Base-by-base conservation (phyloP, 2,329 filamentous ascomycete genomes). In the Taxawa tesnikishii region DNA sequence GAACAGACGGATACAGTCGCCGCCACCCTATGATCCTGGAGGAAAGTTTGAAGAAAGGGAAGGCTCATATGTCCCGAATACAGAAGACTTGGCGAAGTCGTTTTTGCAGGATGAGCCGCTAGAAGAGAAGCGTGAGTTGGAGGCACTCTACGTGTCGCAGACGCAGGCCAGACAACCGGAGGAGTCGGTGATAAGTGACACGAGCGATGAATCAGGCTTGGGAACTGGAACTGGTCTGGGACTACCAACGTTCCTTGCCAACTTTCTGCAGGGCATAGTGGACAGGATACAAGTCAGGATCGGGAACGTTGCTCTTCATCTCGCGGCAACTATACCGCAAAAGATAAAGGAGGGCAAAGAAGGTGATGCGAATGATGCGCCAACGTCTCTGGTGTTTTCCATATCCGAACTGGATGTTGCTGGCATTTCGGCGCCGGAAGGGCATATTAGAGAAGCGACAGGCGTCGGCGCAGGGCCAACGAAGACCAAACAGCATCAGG, bases 171-270 rank as follows among this genome's bases (percentile, higher is more conserved):
- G 37, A n/a, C 70, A 76, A 36, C 53, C 81, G 25, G 69, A 70
- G 24, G 70, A 75, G 13, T 80, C 77, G 1, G 54, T 73, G 12
- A 46, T 66, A 6, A 63, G 67, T 39, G 53, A 51, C 27, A 49
- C 55, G 40, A 79, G 70, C 45, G 75, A 79, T 4, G 75, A 76
- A 23, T 54, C 60, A 10, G 52, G 64, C 7, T 53, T 73, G 4
- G 82, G 82, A n/a, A 83, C 79, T 14, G 82, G 82, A 2, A 71
- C 80, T 42, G 59, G 73, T 1, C 59, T 85, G 18, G 75, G 75
- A 2, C 59, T 88, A 4, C 82, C 82, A 5, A 63, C 61, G 0
- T 83, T 85, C 41, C 59, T 90, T 28, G 71, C 77, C 26, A 72
- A 70, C 41, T 83, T 84, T 42, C 55, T 88, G 5, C 76, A 84